Conservation (phyloP, 257 asterid genomes). For the Plantago ovata region DNA sequence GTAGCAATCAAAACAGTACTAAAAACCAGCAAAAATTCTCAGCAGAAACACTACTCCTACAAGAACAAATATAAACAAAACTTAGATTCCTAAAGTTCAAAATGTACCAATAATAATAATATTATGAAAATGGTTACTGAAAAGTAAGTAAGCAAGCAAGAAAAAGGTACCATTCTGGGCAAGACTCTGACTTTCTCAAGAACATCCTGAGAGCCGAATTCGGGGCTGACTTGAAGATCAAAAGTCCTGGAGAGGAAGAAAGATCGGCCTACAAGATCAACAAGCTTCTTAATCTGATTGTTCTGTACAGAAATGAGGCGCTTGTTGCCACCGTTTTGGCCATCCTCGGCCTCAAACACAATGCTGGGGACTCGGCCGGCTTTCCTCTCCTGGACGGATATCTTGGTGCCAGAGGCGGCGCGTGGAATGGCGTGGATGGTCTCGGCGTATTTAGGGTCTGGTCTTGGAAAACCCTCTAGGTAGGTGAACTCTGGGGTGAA, state of each 20-base stretch:
- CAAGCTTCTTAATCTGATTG: conserved; percentile 94
- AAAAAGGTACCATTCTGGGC: conserved; percentile 62
- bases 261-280: conserved; percentile 58
- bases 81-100: too few relatives aligned
- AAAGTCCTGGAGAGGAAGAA: conserved; percentile 72
- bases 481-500: conserved; percentile 32
- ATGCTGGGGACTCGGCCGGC: conserved; percentile 83
- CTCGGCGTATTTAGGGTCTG: conserved; percentile 74
- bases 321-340: conserved; percentile 93
- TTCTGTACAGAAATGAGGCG: conserved; percentile 74
- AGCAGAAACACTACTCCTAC: too few relatives aligned
- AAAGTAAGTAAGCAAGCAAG: too few relatives aligned
- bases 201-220: conserved; percentile 49
- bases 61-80: too few relatives aligned
- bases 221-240: conserved; percentile 70
- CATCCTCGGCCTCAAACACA: conserved; percentile 90
- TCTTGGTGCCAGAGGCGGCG: conserved; percentile 58
- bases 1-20: too few relatives aligned
- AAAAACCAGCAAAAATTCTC: too few relatives aligned
- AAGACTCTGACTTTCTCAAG: conserved; percentile 83
- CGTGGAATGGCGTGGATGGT: conserved; percentile 76
- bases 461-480: conserved; percentile 67
- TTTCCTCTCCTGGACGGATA: conserved; percentile 62
- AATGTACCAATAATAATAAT: too few relatives aligned
- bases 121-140: too few relatives aligned